phyloP scores from a whole-genome alignment of 2,329 filamentous ascomycete species.

The Verticillium nubilum region DNA sequence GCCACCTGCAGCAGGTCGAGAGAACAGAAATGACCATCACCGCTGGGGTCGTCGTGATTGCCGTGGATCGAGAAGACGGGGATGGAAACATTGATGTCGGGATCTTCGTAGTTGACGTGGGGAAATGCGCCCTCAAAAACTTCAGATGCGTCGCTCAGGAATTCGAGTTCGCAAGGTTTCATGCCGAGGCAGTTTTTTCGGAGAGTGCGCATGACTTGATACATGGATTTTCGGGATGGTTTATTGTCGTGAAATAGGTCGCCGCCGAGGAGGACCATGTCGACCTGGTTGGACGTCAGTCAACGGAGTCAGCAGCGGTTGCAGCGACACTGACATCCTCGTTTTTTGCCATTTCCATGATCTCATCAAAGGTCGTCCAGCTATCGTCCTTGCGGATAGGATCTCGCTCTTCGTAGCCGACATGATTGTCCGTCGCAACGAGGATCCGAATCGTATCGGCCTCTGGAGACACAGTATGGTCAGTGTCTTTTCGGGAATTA shows the following conservation, averaged over 20 bases:
- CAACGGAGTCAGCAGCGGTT: neutral
- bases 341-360: slow-evolving; percentile 81
- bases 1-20: slow-evolving; percentile 88
- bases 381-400: slow-evolving; percentile 93
- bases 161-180: slow-evolving; percentile 91
- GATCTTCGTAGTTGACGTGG: slow-evolving; percentile 96
- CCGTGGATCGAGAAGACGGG: slow-evolving; percentile 98
- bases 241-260: slow-evolving; percentile 99
- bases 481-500: neutral
- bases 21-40: slow-evolving; percentile 86
- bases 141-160: slow-evolving; percentile 87
- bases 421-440: slow-evolving; percentile 94
- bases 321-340: slow-evolving; percentile 57
- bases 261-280: slow-evolving; percentile 93
- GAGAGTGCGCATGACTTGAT: slow-evolving; percentile 92
- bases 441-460: slow-evolving; percentile 91
- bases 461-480: slow-evolving; percentile 23
- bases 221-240: slow-evolving; percentile 90
- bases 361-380: slow-evolving; percentile 93
- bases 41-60: slow-evolving; percentile 97
- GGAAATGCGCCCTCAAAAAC: slow-evolving; percentile 87
- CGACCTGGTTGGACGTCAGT: slow-evolving; percentile 47
- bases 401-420: slow-evolving; percentile 92
- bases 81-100: slow-evolving; percentile 94
- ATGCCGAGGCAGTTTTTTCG: slow-evolving; percentile 91